phyloP scores from a whole-genome alignment of 2,329 filamentous ascomycete genomes.

The Ilyonectria mors-panacis region DNA sequence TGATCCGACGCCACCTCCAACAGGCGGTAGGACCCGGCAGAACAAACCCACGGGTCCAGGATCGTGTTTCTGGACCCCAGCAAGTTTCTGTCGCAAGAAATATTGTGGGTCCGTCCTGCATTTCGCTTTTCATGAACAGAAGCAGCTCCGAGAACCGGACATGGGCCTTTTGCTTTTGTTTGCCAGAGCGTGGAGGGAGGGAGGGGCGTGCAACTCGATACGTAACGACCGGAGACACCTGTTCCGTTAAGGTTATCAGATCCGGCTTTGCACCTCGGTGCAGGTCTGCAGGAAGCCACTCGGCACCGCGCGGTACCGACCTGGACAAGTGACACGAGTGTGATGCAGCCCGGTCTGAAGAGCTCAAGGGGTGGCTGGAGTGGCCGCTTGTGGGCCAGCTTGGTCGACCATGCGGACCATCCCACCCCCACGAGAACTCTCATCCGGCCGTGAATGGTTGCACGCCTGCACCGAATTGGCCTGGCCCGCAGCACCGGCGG shows the following conservation, averaged over 20 bases:
- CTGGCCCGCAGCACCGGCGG: conserved; percentile 10
- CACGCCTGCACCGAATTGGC: conserved; percentile 15
- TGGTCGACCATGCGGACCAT: neutral
- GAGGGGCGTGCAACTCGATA: conserved; percentile 1
- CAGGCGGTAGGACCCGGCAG: conserved; percentile 16
- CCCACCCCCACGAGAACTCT: conserved; percentile 1
- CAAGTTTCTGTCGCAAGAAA: neutral
- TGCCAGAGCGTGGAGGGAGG: neutral
- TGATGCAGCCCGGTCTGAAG: neutral
- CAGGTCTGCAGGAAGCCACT: conserved; percentile 13
- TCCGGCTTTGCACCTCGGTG: conserved; percentile 36
- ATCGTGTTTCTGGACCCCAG: neutral
- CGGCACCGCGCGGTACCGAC: conserved; percentile 31
- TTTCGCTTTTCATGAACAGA: neutral
- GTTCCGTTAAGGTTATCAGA: conserved; percentile 44
- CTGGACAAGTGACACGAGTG: conserved; percentile 20
- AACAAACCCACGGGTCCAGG: neutral
- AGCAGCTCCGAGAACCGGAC: conserved; percentile 21
- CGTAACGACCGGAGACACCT: conserved; percentile 20
- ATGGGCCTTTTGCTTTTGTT: neutral
- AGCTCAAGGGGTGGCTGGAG: conserved; percentile 10
- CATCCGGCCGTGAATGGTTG: conserved; percentile 1
- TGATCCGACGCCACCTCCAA: conserved; percentile 4
- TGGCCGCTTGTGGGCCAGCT: neutral
- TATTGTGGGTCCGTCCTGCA: neutral